These are phyloP conservation scores for Cladorrhinum samala DNA, from an alignment of 495 filamentous ascomycete genomes.

Conservation along the genomic window DNA sequence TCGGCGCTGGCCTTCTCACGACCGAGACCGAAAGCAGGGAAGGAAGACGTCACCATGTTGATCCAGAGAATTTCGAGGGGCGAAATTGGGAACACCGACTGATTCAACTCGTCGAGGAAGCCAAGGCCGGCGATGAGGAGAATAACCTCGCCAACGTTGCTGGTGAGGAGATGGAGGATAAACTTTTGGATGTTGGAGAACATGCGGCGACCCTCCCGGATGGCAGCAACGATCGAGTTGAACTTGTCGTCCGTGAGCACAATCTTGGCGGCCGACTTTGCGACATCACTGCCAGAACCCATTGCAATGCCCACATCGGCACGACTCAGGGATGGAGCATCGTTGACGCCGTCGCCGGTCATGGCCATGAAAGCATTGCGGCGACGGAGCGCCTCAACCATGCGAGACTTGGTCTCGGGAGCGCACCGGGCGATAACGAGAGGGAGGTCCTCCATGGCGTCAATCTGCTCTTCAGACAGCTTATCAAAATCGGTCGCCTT, in stretches of 20 bases:
- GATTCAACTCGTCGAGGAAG: constrained; percentile 57
- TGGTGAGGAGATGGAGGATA: constrained; percentile 63
- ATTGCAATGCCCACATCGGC: constrained; percentile 85
- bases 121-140: constrained; percentile 64
- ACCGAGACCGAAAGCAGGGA: constrained; percentile 70
- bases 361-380: constrained; percentile 55
- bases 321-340: constrained; percentile 69
- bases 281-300: constrained; percentile 85
- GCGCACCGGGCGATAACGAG: constrained; percentile 62
- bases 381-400: constrained; percentile 63
- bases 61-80: constrained; percentile 75
- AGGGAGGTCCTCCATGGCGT: constrained; percentile 51
- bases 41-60: constrained; percentile 70
- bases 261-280: constrained; percentile 81
- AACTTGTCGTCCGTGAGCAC: constrained; percentile 89
- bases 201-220: constrained; percentile 65
- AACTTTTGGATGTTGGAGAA: constrained; percentile 85
- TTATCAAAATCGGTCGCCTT: constrained; percentile 61
- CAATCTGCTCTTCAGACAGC: constrained; percentile 53
- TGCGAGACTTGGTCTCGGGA: constrained; percentile 60
- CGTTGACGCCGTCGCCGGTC: constrained; percentile 80
- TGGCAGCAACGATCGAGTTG: constrained; percentile 67
- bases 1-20: constrained; percentile 61
- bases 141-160: constrained; percentile 70
- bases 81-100: constrained; percentile 69